Evolutionary conservation across 495 filamentous ascomycete genomes (phyloP).

Genomic region (Parathielavia hyrcaniae): DNA sequence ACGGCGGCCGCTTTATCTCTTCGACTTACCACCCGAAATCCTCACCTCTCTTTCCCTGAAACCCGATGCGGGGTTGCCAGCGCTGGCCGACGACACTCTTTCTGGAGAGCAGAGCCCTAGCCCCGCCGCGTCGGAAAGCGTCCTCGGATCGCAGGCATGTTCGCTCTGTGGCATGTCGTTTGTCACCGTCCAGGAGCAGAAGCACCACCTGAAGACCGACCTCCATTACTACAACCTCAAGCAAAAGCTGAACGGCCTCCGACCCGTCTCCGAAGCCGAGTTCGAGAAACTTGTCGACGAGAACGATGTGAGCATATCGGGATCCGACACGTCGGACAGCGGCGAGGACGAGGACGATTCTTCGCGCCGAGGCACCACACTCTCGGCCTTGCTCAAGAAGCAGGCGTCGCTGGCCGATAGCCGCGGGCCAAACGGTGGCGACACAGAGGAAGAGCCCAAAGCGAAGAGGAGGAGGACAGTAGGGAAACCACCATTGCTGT

Average conservation of each 20-base stretch:
- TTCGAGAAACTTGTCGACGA: constrained; percentile 80
- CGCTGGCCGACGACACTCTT: constrained; percentile 21
- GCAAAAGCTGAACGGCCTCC: constrained; percentile 67
- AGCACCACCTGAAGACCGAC: constrained; percentile 82
- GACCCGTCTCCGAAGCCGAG: constrained; percentile 64
- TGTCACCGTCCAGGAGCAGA: constrained; percentile 68
- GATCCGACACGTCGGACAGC: constrained; percentile 54
- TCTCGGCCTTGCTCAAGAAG: constrained; percentile 70
- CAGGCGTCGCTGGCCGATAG: constrained; percentile 63
- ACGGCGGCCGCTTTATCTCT: constrained; percentile 54
- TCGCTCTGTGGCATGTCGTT: constrained; percentile 71
- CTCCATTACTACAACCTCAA: constrained; percentile 92
- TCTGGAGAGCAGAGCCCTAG: constrained; percentile 37
- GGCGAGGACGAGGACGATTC: constrained; percentile 47
- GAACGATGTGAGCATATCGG: constrained; percentile 86
- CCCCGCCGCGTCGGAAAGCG: constrained; percentile 23
- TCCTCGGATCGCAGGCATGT: constrained; percentile 67
- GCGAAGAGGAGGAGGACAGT: constrained; percentile 44
- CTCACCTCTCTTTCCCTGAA: constrained; percentile 62
- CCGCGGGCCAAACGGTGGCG: constrained; percentile 26
- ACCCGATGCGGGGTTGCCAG: constrained; percentile 35
- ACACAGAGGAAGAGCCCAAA: constrained; percentile 46
- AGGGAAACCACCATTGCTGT: constrained; percentile 74
- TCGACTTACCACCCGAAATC: constrained; percentile 75
- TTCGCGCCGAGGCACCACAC: constrained; percentile 51